Base-by-base conservation (phyloP, 2,329 filamentous ascomycete genomes). In the Nannizzia gypsea region DNA sequence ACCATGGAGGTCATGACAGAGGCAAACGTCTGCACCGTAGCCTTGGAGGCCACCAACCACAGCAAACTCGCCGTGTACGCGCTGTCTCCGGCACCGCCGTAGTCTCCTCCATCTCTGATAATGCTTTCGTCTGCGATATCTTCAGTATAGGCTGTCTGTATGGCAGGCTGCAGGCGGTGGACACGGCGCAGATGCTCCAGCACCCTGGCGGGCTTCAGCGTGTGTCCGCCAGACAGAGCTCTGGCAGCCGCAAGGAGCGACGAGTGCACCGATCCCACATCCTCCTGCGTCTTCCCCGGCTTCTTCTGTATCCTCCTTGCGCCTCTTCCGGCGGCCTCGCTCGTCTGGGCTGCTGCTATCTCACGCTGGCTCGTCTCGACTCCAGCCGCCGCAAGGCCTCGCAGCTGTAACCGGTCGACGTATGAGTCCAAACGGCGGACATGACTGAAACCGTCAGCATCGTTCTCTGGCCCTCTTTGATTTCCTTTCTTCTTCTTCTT, bases 31-130 rank as follows among this genome's bases (percentile, higher is more conserved):
- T 96, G 92, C n/a, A 91, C 84, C 0, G 91, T 89, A 3, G 91
- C 91, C 72, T 97, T 99, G 73, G 88, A 89, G 31, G 95, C 82
- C 15, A 96, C 78, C 24, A 96, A 76, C 93, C 93, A 97, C 72
- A 95, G 87, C 56, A 96, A 80, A 67, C 96, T 89, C 57, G 82
- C 80, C 69, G 90, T 86, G 67, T 89, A 87, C 31, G n/a, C n/a
- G 17, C 77, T 75, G 60, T 70, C 66, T 59, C 73, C 68, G 58
- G 66, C 63, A 24, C 65, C 63, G 15, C 69, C 66, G 22, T 67
- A 64, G 44, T 67, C 61, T 63, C 62, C 67, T 59, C 46, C 59
- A 24, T 55, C 24, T 46, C 8, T 17, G n/a, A n/a, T n/a, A n/a
- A n/a, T 4, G 22, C 42, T 17, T 46, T 20, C n/a, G 17, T 46